These are phyloP conservation scores for Herpetomonas samuelpessoai DNA, from an alignment of 208 protist genomes.

Conservation along the genomic window DNA sequence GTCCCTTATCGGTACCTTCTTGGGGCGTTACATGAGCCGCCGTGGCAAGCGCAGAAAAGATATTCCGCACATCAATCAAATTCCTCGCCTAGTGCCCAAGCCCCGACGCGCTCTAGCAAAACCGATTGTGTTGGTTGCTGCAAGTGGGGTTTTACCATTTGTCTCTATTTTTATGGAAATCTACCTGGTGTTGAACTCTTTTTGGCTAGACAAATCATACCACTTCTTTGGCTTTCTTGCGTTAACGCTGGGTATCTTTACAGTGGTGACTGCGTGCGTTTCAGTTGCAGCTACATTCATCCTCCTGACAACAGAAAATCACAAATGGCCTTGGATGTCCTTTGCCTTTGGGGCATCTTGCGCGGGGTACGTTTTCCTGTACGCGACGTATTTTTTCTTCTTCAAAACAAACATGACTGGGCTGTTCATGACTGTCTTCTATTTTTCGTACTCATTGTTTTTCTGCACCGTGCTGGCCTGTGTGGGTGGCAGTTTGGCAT, in stretches of 20 bases:
- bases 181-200: constrained; percentile 93
- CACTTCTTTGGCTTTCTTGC: constrained; percentile 96
- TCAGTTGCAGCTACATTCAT: constrained; percentile 91
- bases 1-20: constrained; percentile 83
- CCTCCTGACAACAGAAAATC: constrained; percentile 92
- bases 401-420: constrained; percentile 90
- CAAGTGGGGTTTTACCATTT: constrained; percentile 94
- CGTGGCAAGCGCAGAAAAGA: constrained; percentile 22
- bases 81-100: constrained; percentile 89
- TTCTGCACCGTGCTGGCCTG: constrained; percentile 20
- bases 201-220: constrained; percentile 98
- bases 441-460: constrained; percentile 30
- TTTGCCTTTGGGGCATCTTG: constrained; percentile 84
- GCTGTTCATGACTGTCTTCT: constrained; percentile 88
- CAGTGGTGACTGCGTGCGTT: constrained; percentile 88
- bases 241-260: constrained; percentile 88
- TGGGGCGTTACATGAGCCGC: constrained; percentile 60
- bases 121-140: constrained; percentile 32
- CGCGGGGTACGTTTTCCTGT: constrained; percentile 85
- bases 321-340: constrained; percentile 93
- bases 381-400: constrained; percentile 92
- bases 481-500: constrained; percentile 38
- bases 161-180: constrained; percentile 95
- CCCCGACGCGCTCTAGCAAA: constrained; percentile 53
- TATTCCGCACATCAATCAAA: constrained; percentile 89